Base-by-base conservation (phyloP, 257 asterid genomes). In the Nicotiana tomentosiformis region DNA sequence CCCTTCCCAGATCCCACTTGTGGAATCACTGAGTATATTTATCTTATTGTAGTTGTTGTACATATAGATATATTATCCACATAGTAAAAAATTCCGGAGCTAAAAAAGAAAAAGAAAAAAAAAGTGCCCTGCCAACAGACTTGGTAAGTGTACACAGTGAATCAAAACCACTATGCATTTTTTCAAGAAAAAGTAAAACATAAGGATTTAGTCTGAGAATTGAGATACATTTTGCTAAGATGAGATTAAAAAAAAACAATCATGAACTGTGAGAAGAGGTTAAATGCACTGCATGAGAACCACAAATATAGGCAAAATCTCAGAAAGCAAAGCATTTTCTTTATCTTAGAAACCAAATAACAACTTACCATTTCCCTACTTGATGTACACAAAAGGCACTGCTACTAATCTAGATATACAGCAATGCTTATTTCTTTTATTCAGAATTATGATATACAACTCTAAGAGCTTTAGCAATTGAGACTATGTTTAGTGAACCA, bases 351-450 rank as follows among this genome's bases (percentile, higher is more conserved):
- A 70, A 70, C 78, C 23, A 16, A 35, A 23, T 7, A 77, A 29
- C 4, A 77, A n/a, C 5, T 26, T 53, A n/a, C 7, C 39, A 39
- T 57, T 46, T 49, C 20, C 62, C 64, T 49, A 74, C 61, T 46
- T 53, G 68, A 78, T 84, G 78, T 82, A 78, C 77, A 78, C 70
- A 82, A 55, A 84, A 81, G 57, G 49, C 81, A 80, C 26, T 72
- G 70, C 70, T 61, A 83, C 61, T 37, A 29, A 66, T 62, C 23
- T 83, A 7, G 49, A 39, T 39, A 35, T 26, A 26, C 43, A 51
- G 37, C 32, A 62, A 20, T 76, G 7, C 33, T 60, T 79, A 66
- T 39, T 29, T 65, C 78, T 35, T 77, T 49, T 61, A 81, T 51
- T 60, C 82, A n/a, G 69, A 82, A 82, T 58, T n/a, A 76, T 81